A percentile compares a stretch with the other conserved stretches of the same genome.
phyloP scores from a whole-genome alignment of 129 eudicot species.

The Pittosporum tobira region DNA sequence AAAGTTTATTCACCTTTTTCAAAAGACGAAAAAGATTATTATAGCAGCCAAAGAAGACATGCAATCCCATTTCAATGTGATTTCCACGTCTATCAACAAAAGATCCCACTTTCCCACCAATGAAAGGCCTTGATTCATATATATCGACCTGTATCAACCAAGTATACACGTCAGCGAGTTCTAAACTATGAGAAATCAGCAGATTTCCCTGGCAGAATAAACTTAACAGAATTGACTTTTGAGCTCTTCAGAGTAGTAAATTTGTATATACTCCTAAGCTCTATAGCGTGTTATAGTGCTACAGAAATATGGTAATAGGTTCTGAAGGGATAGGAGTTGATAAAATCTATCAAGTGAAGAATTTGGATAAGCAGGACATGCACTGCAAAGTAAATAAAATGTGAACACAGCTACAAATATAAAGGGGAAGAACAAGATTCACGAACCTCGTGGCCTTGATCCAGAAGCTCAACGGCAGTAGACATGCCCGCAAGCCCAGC shows the following conservation, averaged over 20 bases:
- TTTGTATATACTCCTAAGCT: background rate
- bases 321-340: background rate
- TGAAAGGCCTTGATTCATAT: constrained; percentile 83
- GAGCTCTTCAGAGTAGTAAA: constrained; percentile 5
- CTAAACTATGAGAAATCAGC: background rate
- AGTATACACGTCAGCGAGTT: background rate
- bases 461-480: constrained; percentile 96
- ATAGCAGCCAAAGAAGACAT: constrained; percentile 98
- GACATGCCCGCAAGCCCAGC: constrained; percentile 99
- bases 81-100: constrained; percentile 87
- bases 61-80: constrained; percentile 97
- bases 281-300: background rate
- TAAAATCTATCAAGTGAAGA: constrained; percentile 6
- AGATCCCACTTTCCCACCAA: constrained; percentile 98
- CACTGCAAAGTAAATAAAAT: background rate
- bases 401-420: background rate
- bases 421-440: constrained; percentile 1
- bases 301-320: background rate
- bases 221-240: background rate
- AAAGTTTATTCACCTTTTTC: constrained; percentile 59
- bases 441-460: constrained; percentile 94
- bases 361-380: background rate
- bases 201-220: background rate
- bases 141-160: constrained; percentile 73
- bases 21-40: constrained; percentile 89